These are phyloP conservation scores for Penicillium herquei DNA, from an alignment of 495 filamentous ascomycete species.

Conservation along the genomic window DNA sequence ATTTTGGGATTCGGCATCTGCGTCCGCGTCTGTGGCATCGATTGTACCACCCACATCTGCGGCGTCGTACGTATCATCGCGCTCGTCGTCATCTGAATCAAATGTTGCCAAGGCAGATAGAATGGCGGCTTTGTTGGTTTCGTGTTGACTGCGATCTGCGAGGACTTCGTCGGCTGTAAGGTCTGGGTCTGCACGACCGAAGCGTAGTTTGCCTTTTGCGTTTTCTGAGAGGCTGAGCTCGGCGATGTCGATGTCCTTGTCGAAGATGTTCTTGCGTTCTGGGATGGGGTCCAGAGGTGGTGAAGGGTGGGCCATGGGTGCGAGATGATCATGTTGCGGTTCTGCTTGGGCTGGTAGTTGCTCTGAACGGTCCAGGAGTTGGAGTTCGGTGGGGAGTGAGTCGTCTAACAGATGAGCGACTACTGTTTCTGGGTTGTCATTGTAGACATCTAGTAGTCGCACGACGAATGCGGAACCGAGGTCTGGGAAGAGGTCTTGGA, in stretches of 20 bases:
- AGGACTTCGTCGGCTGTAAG: conserved; percentile 64
- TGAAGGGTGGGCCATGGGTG: conserved; percentile 22
- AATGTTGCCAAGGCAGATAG: conserved; percentile 87
- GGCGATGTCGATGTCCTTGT: conserved; percentile 74
- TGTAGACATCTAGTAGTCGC: conserved; percentile 75
- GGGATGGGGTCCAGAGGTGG: conserved; percentile 24
- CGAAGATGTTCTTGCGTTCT: conserved; percentile 65
- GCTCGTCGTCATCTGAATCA: conserved; percentile 93
- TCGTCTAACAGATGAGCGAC: conserved; percentile 83
- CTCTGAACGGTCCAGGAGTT: conserved; percentile 40
- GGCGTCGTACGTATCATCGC: conserved; percentile 94
- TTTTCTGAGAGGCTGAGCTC: conserved; percentile 54
- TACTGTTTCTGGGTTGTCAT: conserved; percentile 73
- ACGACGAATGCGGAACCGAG: conserved; percentile 81
- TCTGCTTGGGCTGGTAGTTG: conserved; percentile 29
- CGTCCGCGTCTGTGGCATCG: conserved; percentile 51
- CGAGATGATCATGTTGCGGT: conserved; percentile 17
- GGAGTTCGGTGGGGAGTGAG: conserved; percentile 58
- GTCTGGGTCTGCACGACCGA: conserved; percentile 67
- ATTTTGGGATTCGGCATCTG: conserved; percentile 35
- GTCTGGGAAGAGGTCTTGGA: conserved; percentile 92
- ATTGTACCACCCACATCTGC: conserved; percentile 88
- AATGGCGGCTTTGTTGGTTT: conserved; percentile 80
- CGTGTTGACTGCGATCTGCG: conserved; percentile 49
- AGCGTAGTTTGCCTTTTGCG: conserved; percentile 59